A percentile compares a stretch with the other conserved stretches of the same genome.
These are phyloP conservation scores for Margaritispora aquatica DNA, from an alignment of 495 filamentous ascomycete species.

Conservation along the genomic window DNA sequence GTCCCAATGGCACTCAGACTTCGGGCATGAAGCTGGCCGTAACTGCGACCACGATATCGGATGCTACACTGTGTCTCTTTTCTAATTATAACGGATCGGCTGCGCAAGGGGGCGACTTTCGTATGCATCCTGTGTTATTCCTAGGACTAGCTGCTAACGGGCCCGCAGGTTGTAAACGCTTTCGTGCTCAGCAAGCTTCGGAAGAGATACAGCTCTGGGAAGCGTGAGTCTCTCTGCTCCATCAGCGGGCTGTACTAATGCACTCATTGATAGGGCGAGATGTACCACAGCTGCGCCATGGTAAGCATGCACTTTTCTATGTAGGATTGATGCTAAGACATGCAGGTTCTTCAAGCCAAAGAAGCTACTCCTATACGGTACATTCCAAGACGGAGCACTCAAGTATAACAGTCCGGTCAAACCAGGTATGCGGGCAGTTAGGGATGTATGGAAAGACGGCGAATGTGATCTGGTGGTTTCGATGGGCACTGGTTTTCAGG, in stretches of 20 bases:
- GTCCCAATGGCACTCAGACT: neutral
- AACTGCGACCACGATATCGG: constrained; percentile 19
- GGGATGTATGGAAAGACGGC: constrained; percentile 9
- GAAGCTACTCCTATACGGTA: constrained; percentile 8
- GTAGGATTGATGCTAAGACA: constrained; percentile 3
- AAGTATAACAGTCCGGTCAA: constrained; percentile 18
- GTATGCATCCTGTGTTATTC: neutral
- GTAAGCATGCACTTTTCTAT: constrained; percentile 4
- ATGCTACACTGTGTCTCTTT: constrained; percentile 15
- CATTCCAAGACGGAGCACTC: constrained; percentile 16
- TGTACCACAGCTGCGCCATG: constrained; percentile 16
- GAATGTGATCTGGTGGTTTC: constrained; percentile 15
- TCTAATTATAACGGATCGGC: constrained; percentile 19
- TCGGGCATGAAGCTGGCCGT: constrained; percentile 19
- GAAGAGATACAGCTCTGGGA: constrained; percentile 15
- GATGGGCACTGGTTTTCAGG: constrained; percentile 13
- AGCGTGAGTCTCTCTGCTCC: constrained; percentile 6
- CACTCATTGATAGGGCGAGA: constrained; percentile 11
- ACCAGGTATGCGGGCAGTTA: constrained; percentile 10
- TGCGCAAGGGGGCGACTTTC: constrained; percentile 2
- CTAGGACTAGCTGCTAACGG: constrained; percentile 1
- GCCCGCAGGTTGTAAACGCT: constrained; percentile 15
- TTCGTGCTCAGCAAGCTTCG: constrained; percentile 3
- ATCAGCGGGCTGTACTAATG: neutral
- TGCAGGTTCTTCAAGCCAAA: constrained; percentile 17